A percentile compares a stretch with the other conserved stretches of the same genome.
Evolutionary conservation across 1,284 basidiomycete species (phyloP).

Genomic region (Vanrija humicola): DNA sequence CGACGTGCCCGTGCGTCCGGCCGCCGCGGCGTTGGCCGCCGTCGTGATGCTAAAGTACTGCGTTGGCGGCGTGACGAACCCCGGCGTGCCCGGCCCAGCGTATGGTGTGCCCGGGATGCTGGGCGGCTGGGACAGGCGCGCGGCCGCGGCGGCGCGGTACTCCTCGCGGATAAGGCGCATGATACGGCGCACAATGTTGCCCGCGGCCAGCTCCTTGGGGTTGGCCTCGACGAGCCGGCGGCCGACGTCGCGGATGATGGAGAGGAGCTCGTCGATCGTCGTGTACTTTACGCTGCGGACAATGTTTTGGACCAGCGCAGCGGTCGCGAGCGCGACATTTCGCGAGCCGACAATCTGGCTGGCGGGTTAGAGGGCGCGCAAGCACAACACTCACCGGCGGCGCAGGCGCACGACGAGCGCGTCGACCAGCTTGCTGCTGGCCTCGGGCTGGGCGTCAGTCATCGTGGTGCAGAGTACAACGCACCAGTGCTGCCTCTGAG

Average conservation of each 20-base stretch:
- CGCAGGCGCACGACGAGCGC: constrained; percentile 62
- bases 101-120: constrained; percentile 44
- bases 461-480: neutral
- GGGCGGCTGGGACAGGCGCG: constrained; percentile 33
- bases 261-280: constrained; percentile 79
- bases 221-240: constrained; percentile 78
- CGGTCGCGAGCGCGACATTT: constrained; percentile 81
- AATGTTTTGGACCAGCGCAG: constrained; percentile 80
- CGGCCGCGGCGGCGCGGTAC: constrained; percentile 57
- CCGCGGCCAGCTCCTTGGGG: constrained; percentile 91
- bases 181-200: constrained; percentile 87
- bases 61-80: constrained; percentile 34
- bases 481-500: constrained; percentile 7
- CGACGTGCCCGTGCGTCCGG: neutral
- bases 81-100: constrained; percentile 36
- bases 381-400: constrained; percentile 57
- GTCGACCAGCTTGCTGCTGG: constrained; percentile 56
- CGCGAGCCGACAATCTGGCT: constrained; percentile 83
- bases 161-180: constrained; percentile 92
- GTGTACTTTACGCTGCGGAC: constrained; percentile 80
- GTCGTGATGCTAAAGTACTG: constrained; percentile 37
- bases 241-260: constrained; percentile 76
- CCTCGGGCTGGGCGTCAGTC: constrained; percentile 20
- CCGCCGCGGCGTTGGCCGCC: neutral
- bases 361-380: neutral